phyloP scores from a whole-genome alignment of 352 stramenopile genomes.

The Globisporangium iwayamae region DNA sequence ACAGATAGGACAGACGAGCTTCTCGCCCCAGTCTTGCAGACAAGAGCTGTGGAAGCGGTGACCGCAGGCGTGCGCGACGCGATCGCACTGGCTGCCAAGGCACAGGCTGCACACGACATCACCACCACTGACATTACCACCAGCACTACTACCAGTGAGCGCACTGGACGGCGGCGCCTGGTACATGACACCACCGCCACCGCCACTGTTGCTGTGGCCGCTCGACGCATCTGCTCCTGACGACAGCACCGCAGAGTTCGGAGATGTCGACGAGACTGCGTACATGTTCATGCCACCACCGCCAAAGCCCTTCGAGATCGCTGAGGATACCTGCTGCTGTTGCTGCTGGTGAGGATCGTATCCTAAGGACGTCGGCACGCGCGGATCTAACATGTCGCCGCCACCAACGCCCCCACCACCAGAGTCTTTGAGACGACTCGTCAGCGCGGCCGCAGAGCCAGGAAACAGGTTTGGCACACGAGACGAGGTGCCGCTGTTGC shows the following conservation, averaged over 20 bases:
- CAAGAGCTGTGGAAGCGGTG: slow-evolving; percentile 66
- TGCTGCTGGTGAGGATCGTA: slow-evolving; percentile 13
- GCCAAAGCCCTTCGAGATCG: neutral
- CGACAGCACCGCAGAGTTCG: neutral
- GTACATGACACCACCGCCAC: slow-evolving; percentile 4
- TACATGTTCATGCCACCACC: slow-evolving; percentile 7
- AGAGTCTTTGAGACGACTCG: slow-evolving; percentile 14
- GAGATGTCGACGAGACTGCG: slow-evolving; percentile 2
- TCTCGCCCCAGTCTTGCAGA: slow-evolving; percentile 66
- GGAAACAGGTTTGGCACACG: slow-evolving; percentile 16
- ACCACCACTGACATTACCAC: neutral
- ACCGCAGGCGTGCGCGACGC: slow-evolving; percentile 51
- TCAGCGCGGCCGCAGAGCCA: slow-evolving; percentile 14
- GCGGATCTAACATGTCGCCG: slow-evolving; percentile 14
- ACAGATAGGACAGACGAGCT: slow-evolving; percentile 45
- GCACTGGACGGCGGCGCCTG: neutral
- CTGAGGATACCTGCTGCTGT: slow-evolving; percentile 10
- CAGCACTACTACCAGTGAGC: neutral
- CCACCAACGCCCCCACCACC: neutral
- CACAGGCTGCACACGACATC: slow-evolving; percentile 42
- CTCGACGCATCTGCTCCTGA: neutral
- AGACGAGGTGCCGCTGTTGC: neutral
- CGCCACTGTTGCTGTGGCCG: neutral
- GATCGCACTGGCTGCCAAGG: slow-evolving; percentile 43
- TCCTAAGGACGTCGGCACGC: slow-evolving; percentile 10